phyloP scores from a whole-genome alignment of 2,329 filamentous ascomycete genomes.

The Nothopassalora personata region DNA sequence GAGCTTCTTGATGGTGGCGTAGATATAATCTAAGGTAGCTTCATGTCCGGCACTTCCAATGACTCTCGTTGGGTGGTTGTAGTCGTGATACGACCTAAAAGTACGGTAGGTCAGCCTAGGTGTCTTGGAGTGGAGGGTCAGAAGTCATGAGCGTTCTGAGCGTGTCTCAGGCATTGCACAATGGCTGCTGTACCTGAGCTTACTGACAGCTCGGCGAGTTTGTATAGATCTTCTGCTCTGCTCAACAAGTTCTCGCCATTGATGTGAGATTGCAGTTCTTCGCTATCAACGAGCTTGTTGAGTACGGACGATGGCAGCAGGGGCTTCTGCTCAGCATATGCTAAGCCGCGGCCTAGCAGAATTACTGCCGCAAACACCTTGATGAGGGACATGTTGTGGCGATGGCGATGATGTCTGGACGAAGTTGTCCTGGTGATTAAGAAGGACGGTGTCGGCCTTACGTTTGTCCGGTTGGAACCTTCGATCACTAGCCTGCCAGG shows the following conservation, averaged over 20 bases:
- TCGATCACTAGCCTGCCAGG: no score
- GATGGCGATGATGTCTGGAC: slow-evolving; percentile 2
- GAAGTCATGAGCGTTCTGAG: no score
- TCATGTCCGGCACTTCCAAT: slow-evolving; percentile 51
- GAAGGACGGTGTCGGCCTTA: neutral
- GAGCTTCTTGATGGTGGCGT: slow-evolving; percentile 38
- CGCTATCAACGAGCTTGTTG: slow-evolving; percentile 22
- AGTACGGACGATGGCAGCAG: neutral
- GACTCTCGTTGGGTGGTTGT: slow-evolving; percentile 64
- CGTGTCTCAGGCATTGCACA: no score
- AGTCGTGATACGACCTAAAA: slow-evolving; percentile 45
- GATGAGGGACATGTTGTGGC: neutral
- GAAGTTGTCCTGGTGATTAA: neutral
- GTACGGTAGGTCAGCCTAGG: no score
- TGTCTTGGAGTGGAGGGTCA: no score
- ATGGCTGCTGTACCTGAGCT: no score
- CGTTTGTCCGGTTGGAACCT: neutral
- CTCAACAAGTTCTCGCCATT: slow-evolving; percentile 51
- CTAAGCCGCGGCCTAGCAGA: neutral
- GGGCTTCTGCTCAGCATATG: slow-evolving; percentile 10
- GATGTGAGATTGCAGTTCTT: slow-evolving; percentile 55
- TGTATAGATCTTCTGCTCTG: slow-evolving; percentile 57
- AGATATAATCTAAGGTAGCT: slow-evolving; percentile 30
- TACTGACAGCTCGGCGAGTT: slow-evolving; percentile 53
- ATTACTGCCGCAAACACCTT: neutral